Base-by-base conservation (phyloP, 2,329 filamentous ascomycete species). In the Botrytis aclada region DNA sequence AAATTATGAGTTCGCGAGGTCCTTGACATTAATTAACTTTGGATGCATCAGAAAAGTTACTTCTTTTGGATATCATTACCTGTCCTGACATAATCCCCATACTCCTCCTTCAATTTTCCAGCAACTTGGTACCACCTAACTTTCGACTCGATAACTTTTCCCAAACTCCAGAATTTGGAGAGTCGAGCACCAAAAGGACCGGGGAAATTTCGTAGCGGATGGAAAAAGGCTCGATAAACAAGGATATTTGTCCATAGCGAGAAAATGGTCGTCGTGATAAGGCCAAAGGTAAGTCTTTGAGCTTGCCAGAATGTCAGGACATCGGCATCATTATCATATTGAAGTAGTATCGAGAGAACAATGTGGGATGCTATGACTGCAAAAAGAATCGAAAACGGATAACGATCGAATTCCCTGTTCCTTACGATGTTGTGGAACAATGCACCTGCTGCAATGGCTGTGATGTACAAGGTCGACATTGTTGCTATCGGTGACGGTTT, bases 221-320 rank as follows among this genome's bases (percentile, higher is more conserved):
- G 79, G 79, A 78, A 84, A 82, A 89, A 84, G 0, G 86, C 85
- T 9, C 89, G 78, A 76, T 89, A 88, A 69, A 85, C 83, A 43
- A 88, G 81, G 80, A 89, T 85, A 22, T 86, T 83, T 71, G 60
- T 65, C 62, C 62, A 65, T 5, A 65, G 25, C 29, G 62, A 65
- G 16, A 45, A 29, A 5, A 65, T 25, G 9, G 29, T 41, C 41
- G 29, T 65, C 62, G 41, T 8, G 8, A 65, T 12, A 34, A 65
- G 41, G n/a, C 43, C 12, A 34, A 25, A 65, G 7, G 62, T 29
- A 10, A 65, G 41, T 65, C 45, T 34, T n/a, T 65, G 62, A 32
- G 41, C 62, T 65, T 65, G 41, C 5, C 41, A 22, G 20, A 47
- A 47, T 34, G 62, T 18, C 5, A 39, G 29, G 41, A 20, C 16